These are phyloP conservation scores for Zygotorulaspora chibaensis DNA, from an alignment of 805 yeast genomes.

Conservation along the genomic window DNA sequence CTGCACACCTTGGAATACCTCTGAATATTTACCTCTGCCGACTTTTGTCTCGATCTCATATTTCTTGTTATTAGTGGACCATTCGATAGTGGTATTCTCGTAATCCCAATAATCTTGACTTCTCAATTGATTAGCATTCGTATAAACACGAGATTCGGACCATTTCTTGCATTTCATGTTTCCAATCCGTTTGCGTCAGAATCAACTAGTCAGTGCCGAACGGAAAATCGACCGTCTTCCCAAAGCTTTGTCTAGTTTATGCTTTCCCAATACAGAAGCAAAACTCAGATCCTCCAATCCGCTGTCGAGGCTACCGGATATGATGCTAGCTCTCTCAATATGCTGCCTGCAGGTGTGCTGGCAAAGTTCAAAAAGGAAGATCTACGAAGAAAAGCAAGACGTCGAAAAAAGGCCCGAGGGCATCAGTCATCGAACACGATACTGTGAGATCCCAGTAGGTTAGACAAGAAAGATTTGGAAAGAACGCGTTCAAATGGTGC, in stretches of 20 bases:
- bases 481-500: not conserved
- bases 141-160: constrained; percentile 61
- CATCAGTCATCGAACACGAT: not conserved
- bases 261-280: too few relatives aligned
- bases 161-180: constrained; percentile 36
- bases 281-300: too few relatives aligned
- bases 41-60: constrained; percentile 80
- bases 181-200: not conserved
- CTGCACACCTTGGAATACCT: constrained; percentile 83
- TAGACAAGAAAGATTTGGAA: too few relatives aligned
- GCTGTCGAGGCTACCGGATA: too few relatives aligned
- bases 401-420: not conserved
- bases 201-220: too few relatives aligned
- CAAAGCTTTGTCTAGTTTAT: too few relatives aligned
- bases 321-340: too few relatives aligned
- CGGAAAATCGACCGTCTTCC: too few relatives aligned
- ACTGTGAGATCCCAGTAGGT: too few relatives aligned
- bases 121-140: constrained; percentile 64
- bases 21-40: constrained; percentile 94
- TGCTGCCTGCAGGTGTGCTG: not conserved
- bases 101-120: constrained; percentile 84
- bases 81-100: constrained; percentile 57
- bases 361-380: not conserved
- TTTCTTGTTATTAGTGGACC: constrained; percentile 53
- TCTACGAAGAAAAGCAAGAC: not conserved